Evolutionary conservation across 768 basidiomycete genomes (phyloP).

Genomic region (Boletus fagicola): DNA sequence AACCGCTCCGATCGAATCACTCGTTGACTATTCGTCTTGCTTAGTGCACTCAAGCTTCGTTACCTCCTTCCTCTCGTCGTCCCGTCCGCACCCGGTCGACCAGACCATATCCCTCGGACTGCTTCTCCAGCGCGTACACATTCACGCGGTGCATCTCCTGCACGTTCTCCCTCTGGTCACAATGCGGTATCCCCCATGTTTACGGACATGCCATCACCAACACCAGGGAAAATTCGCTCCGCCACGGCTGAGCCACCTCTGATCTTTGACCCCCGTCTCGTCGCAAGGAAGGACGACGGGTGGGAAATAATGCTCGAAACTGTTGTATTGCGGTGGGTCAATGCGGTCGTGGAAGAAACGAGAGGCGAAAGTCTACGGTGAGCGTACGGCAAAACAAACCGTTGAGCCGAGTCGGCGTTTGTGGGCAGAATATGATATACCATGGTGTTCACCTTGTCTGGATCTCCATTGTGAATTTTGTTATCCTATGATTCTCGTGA

Average conservation of each 20-base stretch:
- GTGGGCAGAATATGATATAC: background rate
- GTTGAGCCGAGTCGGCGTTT: background rate
- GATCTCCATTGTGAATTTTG: constrained; percentile 4
- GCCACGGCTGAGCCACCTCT: constrained; percentile 47
- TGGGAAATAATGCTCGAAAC: constrained; percentile 81
- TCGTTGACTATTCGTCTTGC: constrained; percentile 1
- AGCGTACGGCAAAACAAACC: constrained; percentile 2
- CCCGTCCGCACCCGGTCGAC: constrained; percentile 41
- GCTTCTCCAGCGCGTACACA: constrained; percentile 19
- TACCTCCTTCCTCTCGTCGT: constrained; percentile 71
- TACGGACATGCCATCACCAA: constrained; percentile 24
- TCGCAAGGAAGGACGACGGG: constrained; percentile 71
- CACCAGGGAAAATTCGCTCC: constrained; percentile 38
- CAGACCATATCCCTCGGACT: constrained; percentile 27
- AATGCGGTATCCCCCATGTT: background rate
- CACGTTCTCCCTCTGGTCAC: constrained; percentile 19
- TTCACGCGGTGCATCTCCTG: constrained; percentile 25
- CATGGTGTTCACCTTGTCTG: background rate
- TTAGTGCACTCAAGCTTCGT: constrained; percentile 76
- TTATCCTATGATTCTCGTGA: constrained; percentile 6
- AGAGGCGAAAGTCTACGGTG: constrained; percentile 38
- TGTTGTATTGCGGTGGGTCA: constrained; percentile 63
- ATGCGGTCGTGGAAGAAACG: constrained; percentile 65
- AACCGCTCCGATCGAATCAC: background rate
- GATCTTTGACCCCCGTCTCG: constrained; percentile 67